A percentile compares a stretch with the other conserved stretches of the same genome.
These are phyloP conservation scores for Boletus smithii DNA, from an alignment of 1,284 basidiomycete species.

Conservation along the genomic window DNA sequence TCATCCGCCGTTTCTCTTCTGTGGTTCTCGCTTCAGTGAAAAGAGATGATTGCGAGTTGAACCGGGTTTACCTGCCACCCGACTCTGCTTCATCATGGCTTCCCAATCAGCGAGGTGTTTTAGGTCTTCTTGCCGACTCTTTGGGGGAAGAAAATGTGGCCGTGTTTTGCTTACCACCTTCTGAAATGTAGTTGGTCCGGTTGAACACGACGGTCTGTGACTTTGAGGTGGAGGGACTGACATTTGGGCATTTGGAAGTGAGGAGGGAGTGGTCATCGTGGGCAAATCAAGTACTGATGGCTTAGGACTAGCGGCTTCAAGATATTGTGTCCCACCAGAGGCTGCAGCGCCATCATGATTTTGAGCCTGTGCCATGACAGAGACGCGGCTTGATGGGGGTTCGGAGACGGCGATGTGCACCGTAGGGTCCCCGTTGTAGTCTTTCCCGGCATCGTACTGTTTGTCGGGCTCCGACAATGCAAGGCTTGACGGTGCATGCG, in stretches of 20 bases:
- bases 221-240: conserved; percentile 12
- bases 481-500: conserved; percentile 28
- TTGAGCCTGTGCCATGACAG: conserved; percentile 10
- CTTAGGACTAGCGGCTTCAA: too few species aligned
- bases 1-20: conserved; percentile 70
- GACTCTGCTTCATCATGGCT: conserved; percentile 85
- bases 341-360: not conserved
- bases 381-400: conserved; percentile 28
- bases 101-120: conserved; percentile 89
- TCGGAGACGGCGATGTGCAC: conserved; percentile 48
- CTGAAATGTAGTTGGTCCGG: conserved; percentile 66
- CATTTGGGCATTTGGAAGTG: conserved; percentile 8
- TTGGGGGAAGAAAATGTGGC: conserved; percentile 82
- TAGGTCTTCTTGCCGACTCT: conserved; percentile 74
- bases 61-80: conserved; percentile 56
- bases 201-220: conserved; percentile 50
- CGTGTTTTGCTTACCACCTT: conserved; percentile 77
- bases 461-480: too few species aligned
- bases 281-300: too few species aligned
- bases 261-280: conserved; percentile 9
- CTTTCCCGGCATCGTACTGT: too few species aligned
- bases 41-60: not conserved
- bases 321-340: not conserved
- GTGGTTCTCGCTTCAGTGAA: conserved; percentile 12
- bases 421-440: conserved; percentile 28